Percentiles rank a stretch among this genome's conserved stretches.
Evolutionary conservation across 1,284 basidiomycete species (phyloP).

Genomic region (Austroboletus olivaceoglutinosus): DNA sequence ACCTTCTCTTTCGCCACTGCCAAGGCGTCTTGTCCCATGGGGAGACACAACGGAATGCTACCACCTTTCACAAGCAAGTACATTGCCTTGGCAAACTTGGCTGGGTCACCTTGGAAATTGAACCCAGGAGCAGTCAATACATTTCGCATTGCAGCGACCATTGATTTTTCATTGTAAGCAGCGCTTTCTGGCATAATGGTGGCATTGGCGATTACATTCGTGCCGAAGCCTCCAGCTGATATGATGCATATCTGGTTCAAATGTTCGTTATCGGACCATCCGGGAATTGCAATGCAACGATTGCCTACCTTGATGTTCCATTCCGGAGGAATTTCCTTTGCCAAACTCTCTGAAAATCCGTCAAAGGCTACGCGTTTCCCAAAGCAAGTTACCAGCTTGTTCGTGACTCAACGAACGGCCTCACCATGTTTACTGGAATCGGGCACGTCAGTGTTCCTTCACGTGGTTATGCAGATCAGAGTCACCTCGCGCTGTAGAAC

Average conservation of each 20-base stretch:
- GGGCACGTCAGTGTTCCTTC: neutral
- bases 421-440: conserved; percentile 7
- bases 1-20: neutral
- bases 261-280: neutral
- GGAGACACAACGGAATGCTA: conserved; percentile 3
- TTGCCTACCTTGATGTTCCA: conserved; percentile 26
- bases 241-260: conserved; percentile 19
- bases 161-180: neutral
- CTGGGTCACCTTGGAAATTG: neutral
- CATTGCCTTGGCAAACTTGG: conserved; percentile 1
- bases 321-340: conserved; percentile 16
- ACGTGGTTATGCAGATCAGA: neutral
- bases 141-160: neutral
- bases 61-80: conserved; percentile 4
- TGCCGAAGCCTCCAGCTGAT: conserved; percentile 5
- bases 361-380: conserved; percentile 11
- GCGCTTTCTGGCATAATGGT: conserved; percentile 1
- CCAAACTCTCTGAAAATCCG: conserved; percentile 15
- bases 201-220: neutral
- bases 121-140: neutral
- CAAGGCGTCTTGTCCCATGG: conserved; percentile 10
- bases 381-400: neutral
- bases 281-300: neutral
- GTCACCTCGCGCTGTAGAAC: conserved; percentile 6
- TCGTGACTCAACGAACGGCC: neutral